phyloP scores from a whole-genome alignment of 164 flowering plant species.

The Brasenia schreberi region DNA sequence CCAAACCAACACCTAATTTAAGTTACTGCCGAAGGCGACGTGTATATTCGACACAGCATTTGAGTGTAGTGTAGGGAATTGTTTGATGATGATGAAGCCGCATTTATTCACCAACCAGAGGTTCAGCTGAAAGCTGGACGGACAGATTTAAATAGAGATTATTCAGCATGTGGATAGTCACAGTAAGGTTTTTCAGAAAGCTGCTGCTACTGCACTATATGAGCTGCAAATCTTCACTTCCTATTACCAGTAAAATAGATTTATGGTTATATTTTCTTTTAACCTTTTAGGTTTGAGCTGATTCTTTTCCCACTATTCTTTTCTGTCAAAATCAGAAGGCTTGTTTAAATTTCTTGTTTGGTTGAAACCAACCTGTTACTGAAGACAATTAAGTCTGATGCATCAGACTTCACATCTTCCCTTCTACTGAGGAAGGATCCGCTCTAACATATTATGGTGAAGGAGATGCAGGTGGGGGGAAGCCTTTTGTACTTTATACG shows the following conservation, averaged over 20 bases:
- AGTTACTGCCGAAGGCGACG: not conserved
- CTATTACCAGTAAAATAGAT: not conserved
- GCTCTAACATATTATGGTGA: not conserved
- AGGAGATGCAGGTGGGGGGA: not conserved
- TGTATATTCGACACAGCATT: not conserved
- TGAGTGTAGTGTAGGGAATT: not conserved
- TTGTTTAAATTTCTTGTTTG: not conserved
- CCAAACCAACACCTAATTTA: not conserved
- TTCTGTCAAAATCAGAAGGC: not conserved
- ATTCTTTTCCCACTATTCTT: not conserved
- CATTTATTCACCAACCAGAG: not conserved
- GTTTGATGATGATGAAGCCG: not conserved
- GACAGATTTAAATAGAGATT: not conserved
- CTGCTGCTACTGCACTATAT: not conserved
- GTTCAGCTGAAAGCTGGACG: not conserved
- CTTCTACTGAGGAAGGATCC: not conserved
- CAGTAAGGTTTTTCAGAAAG: not conserved
- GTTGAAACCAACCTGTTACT: not conserved
- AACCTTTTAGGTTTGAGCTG: not conserved
- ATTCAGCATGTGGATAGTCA: not conserved
- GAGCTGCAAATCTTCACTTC: not conserved
- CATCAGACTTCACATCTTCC: not conserved
- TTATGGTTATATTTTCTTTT: not conserved
- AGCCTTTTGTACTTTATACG: not conserved
- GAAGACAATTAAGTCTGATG: not conserved